Base-by-base conservation (phyloP, 139 green algal genomes). In the Trebouxia sp. region DNA sequence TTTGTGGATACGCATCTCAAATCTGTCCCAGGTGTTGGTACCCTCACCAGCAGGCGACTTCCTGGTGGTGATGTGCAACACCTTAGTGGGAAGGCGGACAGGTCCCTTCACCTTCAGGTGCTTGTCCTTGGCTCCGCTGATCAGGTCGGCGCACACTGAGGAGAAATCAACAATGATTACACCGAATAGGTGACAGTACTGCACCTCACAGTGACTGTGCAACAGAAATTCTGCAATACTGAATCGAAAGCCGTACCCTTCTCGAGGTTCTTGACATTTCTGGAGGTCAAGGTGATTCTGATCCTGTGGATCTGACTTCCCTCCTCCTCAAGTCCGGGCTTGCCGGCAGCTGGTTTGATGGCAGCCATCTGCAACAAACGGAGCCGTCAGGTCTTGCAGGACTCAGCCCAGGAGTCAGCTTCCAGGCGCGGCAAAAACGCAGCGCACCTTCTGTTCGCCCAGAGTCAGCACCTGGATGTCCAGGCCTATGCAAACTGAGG, bases 11-110 rank as follows among this genome's bases (percentile, higher is more conserved):
- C 93, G 92, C 69, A 77, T 77, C 69, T 77, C 69, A 56, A 77
- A 77, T 10, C 69, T 82, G 85, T 99, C 97, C 85, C 87, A 99
- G 70, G 97, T 99, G 94, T 99, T 99, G 88, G 97, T 99, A 92
- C 96, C 97, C 87, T 99, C 92, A 91, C 97, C 97, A 85, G 91
- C 98, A 41, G 97, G 97, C 2, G 94, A 96, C 93, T 99, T 99
- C 85, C 97, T 92, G 28, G 93, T 98, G 83, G 95, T 99, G 88
- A 99, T 95, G 76, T 88, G 89, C 81, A 99, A 91, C n/a, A 90
- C 90, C 92, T 99, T 99, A 81, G 97, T 99, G 85, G 97, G 97
- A 93, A 99, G 96, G 86, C 97, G 91, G 82, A 99, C 96, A 39
- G 97, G 97, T 81, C 97, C 97, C 91, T 98, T 99, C 30, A 99